Evolutionary conservation across 108 stramenopile species (phyloP).

Genomic region (Aurantiochytrium sp.): DNA sequence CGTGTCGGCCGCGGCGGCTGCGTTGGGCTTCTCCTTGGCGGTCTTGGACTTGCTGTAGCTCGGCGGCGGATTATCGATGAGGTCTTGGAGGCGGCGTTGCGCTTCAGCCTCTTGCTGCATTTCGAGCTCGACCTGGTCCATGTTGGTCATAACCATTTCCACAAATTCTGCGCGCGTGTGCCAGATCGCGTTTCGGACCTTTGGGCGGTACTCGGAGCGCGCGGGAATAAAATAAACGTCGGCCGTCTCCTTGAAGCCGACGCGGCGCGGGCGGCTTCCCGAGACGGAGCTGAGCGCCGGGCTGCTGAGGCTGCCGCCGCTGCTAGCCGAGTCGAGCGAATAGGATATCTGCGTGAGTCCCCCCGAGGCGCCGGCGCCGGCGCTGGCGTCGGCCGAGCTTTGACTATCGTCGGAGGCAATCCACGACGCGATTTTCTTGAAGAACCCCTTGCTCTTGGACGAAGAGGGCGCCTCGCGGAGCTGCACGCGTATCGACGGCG

Average conservation of each 20-base stretch:
- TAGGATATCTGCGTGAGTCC: not conserved
- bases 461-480: slow-evolving; percentile 2
- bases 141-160: slow-evolving; percentile 26
- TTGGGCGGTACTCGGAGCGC: not conserved
- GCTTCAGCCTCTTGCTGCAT: slow-evolving; percentile 11
- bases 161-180: slow-evolving; percentile 24
- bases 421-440: not conserved
- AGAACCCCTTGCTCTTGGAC: slow-evolving; percentile 2
- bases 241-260: not conserved
- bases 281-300: not conserved
- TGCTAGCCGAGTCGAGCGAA: not conserved
- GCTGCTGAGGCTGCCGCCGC: not conserved
- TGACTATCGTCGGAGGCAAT: not conserved
- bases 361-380: not conserved
- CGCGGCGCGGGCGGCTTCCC: not conserved
- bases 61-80: not conserved
- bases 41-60: not conserved
- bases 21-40: not conserved
- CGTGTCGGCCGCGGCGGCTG: too few relatives aligned
- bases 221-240: slow-evolving; percentile 25
- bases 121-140: slow-evolving; percentile 18
- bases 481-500: not conserved
- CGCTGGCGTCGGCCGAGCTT: not conserved
- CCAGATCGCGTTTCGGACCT: not conserved
- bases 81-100: not conserved